phyloP scores from a whole-genome alignment of 805 yeast species.

The Zygoascus flipseniorum region DNA sequence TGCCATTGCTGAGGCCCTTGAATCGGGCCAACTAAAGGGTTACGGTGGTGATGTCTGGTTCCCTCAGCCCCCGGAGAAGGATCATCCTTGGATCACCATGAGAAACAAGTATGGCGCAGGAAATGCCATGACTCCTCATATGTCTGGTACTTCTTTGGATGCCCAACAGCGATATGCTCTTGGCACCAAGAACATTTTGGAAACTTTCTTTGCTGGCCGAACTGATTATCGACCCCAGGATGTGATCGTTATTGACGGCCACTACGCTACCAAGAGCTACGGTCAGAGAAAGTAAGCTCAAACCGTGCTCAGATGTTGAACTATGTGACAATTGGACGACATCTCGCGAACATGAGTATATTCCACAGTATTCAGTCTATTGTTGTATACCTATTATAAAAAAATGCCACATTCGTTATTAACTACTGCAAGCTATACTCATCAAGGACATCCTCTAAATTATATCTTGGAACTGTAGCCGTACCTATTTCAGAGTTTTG shows the following conservation, averaged over 20 bases:
- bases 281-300: conserved; percentile 32
- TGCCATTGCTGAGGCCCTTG: conserved; percentile 68
- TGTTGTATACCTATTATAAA: not conserved
- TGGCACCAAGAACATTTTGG: conserved; percentile 60
- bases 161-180: conserved; percentile 68
- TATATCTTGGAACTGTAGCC: conserved; percentile 23
- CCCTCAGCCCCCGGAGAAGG: conserved; percentile 75
- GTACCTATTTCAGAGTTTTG: conserved; percentile 34
- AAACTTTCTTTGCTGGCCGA: conserved; percentile 52
- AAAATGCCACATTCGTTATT: not conserved
- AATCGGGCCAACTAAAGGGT: conserved; percentile 61
- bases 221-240: conserved; percentile 69
- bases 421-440: conserved; percentile 37
- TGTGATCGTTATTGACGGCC: conserved; percentile 60
- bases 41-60: conserved; percentile 84
- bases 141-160: conserved; percentile 71
- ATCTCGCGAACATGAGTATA: too few relatives aligned
- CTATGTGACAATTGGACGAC: not conserved
- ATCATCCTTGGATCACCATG: conserved; percentile 73
- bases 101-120: conserved; percentile 60
- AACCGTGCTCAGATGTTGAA: not conserved
- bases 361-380: too few relatives aligned
- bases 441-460: conserved; percentile 34
- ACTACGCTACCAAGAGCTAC: conserved; percentile 65
- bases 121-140: conserved; percentile 80